A percentile compares a stretch with the other conserved stretches of the same genome.
phyloP scores from a whole-genome alignment of 306 rosid genomes.

The Psophocarpus tetragonolobus region DNA sequence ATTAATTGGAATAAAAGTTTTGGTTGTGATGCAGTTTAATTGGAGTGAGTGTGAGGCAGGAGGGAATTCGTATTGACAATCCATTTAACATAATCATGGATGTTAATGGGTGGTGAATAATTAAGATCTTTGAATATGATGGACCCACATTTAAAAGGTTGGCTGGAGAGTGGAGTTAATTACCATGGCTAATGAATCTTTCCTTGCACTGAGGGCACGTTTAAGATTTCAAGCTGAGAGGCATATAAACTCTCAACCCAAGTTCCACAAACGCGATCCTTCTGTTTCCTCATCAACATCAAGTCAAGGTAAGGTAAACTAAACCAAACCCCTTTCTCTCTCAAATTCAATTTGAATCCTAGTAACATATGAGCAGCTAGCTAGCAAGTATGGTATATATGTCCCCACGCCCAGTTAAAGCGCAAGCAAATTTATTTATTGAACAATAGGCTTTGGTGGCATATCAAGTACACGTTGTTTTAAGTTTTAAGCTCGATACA shows the following conservation, averaged over 20 bases:
- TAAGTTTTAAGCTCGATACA: slow-evolving; percentile 13
- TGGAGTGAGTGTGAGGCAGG: neutral
- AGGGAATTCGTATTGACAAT: too few relatives aligned
- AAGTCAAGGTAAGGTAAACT: neutral
- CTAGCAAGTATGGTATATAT: neutral
- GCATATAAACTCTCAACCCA: too few relatives aligned
- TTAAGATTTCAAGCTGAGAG: slow-evolving; percentile 8
- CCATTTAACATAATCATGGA: neutral
- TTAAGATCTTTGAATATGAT: neutral
- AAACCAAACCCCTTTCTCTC: neutral
- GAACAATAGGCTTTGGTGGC: neutral
- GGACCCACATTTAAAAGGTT: neutral
- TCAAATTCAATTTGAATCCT: neutral
- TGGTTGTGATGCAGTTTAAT: neutral
- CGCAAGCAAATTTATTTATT: slow-evolving; percentile 4
- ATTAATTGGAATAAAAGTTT: neutral
- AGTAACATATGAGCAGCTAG: too few relatives aligned
- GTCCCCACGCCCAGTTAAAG: neutral
- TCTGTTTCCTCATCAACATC: neutral
- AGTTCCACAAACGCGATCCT: neutral
- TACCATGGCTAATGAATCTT: slow-evolving; percentile 1
- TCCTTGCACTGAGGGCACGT: neutral
- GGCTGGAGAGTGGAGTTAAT: slow-evolving; percentile 12
- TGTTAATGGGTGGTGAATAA: neutral
- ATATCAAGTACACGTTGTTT: neutral